Base-by-base conservation (phyloP, 2,329 filamentous ascomycete genomes). In the Aspergillus ochraceus region DNA sequence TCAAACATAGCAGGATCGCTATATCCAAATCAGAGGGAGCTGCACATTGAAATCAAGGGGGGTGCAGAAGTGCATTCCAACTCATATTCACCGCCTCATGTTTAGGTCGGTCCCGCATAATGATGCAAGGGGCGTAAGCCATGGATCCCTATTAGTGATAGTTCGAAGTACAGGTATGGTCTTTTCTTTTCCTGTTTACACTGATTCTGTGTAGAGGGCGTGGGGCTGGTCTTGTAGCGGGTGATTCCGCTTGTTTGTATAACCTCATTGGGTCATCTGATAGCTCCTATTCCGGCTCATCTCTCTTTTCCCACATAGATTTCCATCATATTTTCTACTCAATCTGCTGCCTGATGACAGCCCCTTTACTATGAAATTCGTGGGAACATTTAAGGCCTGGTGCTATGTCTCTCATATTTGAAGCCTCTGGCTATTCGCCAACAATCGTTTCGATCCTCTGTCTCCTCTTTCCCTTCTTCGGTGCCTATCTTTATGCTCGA, bases 401-500 rank as follows among this genome's bases (percentile, higher is more conserved):
- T 8, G 6, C 17, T 8, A 42, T 42, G 36, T 42, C 36, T 17
- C 14, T 42, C 14, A n/a, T 42, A 17, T 42, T n/a, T n/a, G 36
- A 42, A n/a, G 5, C 17, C 14, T n/a, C 5, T 42, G 36, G 36
- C 17, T 42, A n/a, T 17, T 42, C 5, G 36, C 17, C 36, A 42
- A 42, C 5, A n/a, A 17, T 42, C 36, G 14, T 14, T 14, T 42
- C 17, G 14, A n/a, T 42, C 4, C 17, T 42, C 14, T 42, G 2
- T 14, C 17, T 42, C 6, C 2, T 42, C 12, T n/a, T 61, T 3
- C 57, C 60, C 19, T 32, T 59, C 2, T 14, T 57, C 3, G 24
- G 22, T 10, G 30, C 46, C 22, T 59, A 61, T 42, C 17, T 61
- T 10, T 50, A 50, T 19, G 10, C 22, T 11, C 39, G 47, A 39